A percentile compares a stretch with the other conserved stretches of the same genome.
These are phyloP conservation scores for Syzygium malaccense DNA, from an alignment of 441 rosid species.

Conservation along the genomic window DNA sequence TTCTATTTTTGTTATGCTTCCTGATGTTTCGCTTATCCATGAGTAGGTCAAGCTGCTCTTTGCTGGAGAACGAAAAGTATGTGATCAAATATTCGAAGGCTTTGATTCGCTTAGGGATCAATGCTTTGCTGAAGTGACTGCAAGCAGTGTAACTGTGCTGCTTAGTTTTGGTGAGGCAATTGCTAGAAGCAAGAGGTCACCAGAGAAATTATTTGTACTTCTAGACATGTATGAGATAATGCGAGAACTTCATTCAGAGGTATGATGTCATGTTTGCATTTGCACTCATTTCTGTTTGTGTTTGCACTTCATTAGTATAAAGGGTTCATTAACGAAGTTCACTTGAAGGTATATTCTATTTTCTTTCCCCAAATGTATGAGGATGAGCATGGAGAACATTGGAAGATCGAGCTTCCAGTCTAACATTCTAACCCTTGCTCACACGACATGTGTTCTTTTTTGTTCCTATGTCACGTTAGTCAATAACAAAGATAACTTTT, in stretches of 20 bases:
- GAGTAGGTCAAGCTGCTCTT: conserved; percentile 87
- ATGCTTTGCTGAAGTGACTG: conserved; percentile 83
- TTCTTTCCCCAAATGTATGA: neutral
- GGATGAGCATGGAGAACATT: neutral
- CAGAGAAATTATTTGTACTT: conserved; percentile 96
- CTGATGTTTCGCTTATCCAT: neutral
- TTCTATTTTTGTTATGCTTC: conserved; percentile 6
- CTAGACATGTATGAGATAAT: conserved; percentile 98
- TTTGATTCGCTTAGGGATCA: conserved; percentile 85
- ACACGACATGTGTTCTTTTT: neutral
- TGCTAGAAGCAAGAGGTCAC: conserved; percentile 96
- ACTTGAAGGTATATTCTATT: neutral
- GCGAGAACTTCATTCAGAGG: conserved; percentile 97
- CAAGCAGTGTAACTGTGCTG: conserved; percentile 74
- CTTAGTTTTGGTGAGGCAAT: conserved; percentile 99
- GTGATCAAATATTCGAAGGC: conserved; percentile 89
- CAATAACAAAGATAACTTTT: neutral
- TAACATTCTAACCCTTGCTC: neutral
- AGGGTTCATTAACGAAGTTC: neutral
- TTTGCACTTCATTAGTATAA: neutral
- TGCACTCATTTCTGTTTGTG: neutral
- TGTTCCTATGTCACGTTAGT: neutral
- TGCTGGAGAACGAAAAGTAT: conserved; percentile 86
- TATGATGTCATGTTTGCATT: conserved; percentile 13
- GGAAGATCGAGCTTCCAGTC: neutral